Conservation (phyloP, 768 basidiomycete species). For the Lactarius trivialis region DNA sequence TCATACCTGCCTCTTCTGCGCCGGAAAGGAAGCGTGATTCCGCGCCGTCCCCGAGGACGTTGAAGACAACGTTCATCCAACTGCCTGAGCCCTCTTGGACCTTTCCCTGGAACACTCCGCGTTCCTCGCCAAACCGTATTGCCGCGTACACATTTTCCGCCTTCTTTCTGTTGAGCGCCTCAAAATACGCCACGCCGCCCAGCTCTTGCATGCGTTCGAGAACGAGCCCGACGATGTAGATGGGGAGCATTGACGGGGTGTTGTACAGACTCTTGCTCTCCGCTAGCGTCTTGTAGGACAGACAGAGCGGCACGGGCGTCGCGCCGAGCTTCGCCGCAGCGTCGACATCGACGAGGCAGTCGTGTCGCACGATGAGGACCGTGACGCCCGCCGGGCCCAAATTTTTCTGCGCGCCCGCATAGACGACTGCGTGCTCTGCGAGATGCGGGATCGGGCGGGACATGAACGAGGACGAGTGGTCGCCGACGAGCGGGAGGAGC, state of each 20-base stretch:
- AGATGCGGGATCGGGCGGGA: slow-evolving; percentile 84
- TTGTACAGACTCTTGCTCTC: slow-evolving; percentile 78
- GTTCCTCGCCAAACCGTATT: slow-evolving; percentile 61
- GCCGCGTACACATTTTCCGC: slow-evolving; percentile 68
- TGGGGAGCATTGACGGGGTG: slow-evolving; percentile 86
- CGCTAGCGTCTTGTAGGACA: slow-evolving; percentile 79
- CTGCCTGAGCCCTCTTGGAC: slow-evolving; percentile 74
- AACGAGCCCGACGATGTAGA: slow-evolving; percentile 87
- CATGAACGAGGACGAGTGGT: slow-evolving; percentile 97
- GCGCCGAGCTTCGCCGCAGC: slow-evolving; percentile 69
- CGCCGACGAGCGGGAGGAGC: slow-evolving; percentile 82
- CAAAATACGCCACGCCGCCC: slow-evolving; percentile 62
- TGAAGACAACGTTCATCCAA: slow-evolving; percentile 95
- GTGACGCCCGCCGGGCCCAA: slow-evolving; percentile 91
- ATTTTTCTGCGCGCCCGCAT: slow-evolving; percentile 98
- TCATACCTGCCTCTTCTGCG: slow-evolving; percentile 74
- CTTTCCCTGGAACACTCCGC: slow-evolving; percentile 63
- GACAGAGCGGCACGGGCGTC: slow-evolving; percentile 63
- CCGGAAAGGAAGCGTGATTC: slow-evolving; percentile 74
- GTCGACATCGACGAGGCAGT: slow-evolving; percentile 87
- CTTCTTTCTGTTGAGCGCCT: slow-evolving; percentile 63
- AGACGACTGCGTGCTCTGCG: slow-evolving; percentile 88
- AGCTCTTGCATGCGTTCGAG: slow-evolving; percentile 59
- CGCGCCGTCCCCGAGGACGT: slow-evolving; percentile 61
- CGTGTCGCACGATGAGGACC: slow-evolving; percentile 89